Percentiles rank a stretch among this genome's conserved stretches.
phyloP scores from a whole-genome alignment of 441 rosid genomes.

The Adansonia grandidieri region DNA sequence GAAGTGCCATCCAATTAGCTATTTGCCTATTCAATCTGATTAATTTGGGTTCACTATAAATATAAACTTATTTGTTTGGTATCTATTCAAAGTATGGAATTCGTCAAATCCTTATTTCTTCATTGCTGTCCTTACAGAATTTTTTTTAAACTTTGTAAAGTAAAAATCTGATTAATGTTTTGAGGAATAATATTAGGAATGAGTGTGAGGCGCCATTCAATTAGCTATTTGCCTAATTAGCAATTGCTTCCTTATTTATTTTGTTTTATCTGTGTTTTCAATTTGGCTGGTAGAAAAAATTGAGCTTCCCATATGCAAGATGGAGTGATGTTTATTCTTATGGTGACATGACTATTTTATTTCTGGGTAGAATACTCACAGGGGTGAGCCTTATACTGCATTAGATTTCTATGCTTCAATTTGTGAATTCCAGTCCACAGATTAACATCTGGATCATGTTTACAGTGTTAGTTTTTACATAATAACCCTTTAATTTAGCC shows the following conservation, averaged over 20 bases:
- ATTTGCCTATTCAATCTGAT: neutral
- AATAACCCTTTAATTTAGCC: neutral
- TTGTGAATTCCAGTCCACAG: neutral
- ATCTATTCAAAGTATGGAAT: slow-evolving; percentile 3
- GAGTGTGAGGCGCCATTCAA: slow-evolving; percentile 2
- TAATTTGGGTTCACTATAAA: neutral
- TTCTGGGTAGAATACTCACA: neutral
- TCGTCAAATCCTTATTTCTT: neutral
- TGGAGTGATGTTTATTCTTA: slow-evolving; percentile 18
- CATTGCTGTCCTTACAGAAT: slow-evolving; percentile 2
- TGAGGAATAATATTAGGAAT: neutral
- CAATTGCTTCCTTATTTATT: slow-evolving; percentile 11
- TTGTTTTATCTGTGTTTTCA: slow-evolving; percentile 13
- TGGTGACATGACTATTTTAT: neutral
- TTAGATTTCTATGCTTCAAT: slow-evolving; percentile 12
- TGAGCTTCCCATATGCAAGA: slow-evolving; percentile 4
- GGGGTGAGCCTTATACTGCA: slow-evolving; percentile 15
- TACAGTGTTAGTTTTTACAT: slow-evolving; percentile 7
- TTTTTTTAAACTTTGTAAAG: neutral
- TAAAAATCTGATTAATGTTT: neutral
- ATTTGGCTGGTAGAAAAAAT: neutral
- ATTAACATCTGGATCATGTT: neutral
- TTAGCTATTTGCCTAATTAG: slow-evolving; percentile 17
- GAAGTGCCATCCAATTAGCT: neutral
- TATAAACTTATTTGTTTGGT: slow-evolving; percentile 4